phyloP scores from a whole-genome alignment of 2,329 filamentous ascomycete species.

The Graphilbum ipis-grandicollis region DNA sequence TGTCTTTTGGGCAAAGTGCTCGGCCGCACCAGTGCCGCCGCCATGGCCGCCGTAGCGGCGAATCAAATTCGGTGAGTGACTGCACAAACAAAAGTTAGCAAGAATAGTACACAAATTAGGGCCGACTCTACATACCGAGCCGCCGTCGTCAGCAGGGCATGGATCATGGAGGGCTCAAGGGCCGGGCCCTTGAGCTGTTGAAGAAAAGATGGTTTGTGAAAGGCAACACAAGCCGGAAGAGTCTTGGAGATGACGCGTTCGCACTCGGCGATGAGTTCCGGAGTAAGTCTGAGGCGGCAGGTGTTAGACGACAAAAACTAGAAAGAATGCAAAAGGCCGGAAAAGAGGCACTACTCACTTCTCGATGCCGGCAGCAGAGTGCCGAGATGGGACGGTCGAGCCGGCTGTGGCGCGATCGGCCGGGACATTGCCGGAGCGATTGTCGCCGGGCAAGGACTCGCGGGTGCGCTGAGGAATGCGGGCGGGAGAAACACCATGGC shows the following conservation, averaged over 20 bases:
- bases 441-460: constrained; percentile 34
- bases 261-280: constrained; percentile 40
- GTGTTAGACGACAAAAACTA: too few relatives aligned
- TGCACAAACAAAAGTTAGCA: constrained; percentile 11
- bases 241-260: constrained; percentile 44
- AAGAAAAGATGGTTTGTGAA: constrained; percentile 44
- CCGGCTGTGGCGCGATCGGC: constrained; percentile 25
- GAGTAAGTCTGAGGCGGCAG: constrained; percentile 30
- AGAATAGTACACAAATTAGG: neutral
- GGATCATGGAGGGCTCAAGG: constrained; percentile 38
- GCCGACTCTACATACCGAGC: constrained; percentile 44
- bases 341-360: constrained; percentile 29
- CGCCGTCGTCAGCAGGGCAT: constrained; percentile 38
- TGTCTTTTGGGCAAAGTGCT: constrained; percentile 41
- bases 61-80: constrained; percentile 37
- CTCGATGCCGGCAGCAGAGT: constrained; percentile 28
- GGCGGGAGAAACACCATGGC: constrained; percentile 40
- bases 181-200: constrained; percentile 40
- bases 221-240: constrained; percentile 42
- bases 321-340: neutral
- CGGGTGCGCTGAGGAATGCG: constrained; percentile 32
- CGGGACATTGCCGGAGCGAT: constrained; percentile 23
- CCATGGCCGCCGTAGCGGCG: constrained; percentile 38
- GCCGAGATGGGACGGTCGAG: constrained; percentile 27
- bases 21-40: constrained; percentile 32